Percentiles rank a stretch among this genome's conserved stretches.
phyloP scores from a whole-genome alignment of 2,329 filamentous ascomycete species.

The Aspergillus viridinutans region DNA sequence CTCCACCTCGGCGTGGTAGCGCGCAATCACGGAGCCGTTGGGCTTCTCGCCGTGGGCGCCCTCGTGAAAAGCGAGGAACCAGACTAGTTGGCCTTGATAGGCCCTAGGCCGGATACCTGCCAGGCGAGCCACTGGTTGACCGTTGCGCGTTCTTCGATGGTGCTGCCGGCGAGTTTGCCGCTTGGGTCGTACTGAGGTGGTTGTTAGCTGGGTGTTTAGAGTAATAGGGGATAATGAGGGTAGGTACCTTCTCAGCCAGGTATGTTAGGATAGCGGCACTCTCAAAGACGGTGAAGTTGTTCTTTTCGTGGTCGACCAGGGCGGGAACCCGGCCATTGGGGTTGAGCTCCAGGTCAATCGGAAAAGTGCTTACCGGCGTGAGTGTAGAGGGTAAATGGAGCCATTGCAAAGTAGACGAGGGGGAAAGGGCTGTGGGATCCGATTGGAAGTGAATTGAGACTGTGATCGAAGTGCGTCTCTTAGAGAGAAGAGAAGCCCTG shows the following conservation, averaged over 20 bases:
- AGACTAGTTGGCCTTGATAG: conserved; percentile 7
- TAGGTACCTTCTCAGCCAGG: neutral
- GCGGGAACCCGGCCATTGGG: neutral
- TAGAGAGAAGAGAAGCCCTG: neutral
- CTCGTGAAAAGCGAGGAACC: conserved; percentile 8
- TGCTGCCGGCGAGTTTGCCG: conserved; percentile 4
- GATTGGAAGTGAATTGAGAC: neutral
- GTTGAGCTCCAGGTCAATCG: neutral
- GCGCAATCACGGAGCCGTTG: conserved; percentile 1
- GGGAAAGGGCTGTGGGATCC: neutral
- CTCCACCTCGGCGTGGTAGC: conserved; percentile 7
- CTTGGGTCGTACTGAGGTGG: conserved; percentile 1
- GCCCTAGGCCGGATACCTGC: conserved; percentile 7
- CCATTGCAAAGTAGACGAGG: neutral
- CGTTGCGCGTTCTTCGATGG: conserved; percentile 2
- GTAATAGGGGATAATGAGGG: neutral
- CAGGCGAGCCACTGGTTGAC: conserved; percentile 9
- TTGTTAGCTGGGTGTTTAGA: neutral
- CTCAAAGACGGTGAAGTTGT: neutral
- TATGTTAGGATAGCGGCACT: neutral
- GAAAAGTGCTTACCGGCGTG: neutral
- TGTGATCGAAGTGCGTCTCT: neutral
- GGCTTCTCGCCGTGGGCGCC: conserved; percentile 7
- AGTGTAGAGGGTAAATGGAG: neutral
- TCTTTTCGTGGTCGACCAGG: neutral